Conservation (phyloP, 1,284 basidiomycete species). For the Apiotrichum gamsii region DNA sequence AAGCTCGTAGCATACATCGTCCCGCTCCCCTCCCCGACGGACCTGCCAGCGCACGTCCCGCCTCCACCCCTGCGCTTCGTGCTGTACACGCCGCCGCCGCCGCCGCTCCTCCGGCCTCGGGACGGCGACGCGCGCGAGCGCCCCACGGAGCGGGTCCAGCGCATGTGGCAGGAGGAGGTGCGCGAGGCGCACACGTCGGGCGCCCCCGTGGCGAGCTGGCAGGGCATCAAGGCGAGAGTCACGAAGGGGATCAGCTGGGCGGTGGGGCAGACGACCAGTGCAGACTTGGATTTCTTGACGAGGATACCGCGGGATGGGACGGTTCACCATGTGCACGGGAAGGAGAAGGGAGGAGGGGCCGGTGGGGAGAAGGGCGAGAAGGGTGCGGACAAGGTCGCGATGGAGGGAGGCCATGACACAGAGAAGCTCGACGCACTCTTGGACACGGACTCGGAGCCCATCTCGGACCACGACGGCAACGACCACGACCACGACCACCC, state of each 20-base stretch:
- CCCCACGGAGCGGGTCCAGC: conserved; percentile 10
- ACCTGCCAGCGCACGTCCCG: neutral
- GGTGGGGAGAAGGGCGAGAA: neutral
- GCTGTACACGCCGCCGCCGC: conserved; percentile 19
- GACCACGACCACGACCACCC: neutral
- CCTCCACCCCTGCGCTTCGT: conserved; percentile 19
- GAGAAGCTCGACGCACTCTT: neutral
- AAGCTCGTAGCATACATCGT: conserved; percentile 18
- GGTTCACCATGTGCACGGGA: neutral
- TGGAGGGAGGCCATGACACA: neutral
- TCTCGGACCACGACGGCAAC: neutral
- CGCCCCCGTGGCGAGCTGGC: conserved; percentile 9
- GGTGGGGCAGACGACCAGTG: conserved; percentile 12
- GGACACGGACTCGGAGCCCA: no score
- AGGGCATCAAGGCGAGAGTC: conserved; percentile 6
- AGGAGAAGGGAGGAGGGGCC: neutral
- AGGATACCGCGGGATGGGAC: conserved; percentile 14
- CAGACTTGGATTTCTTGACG: conserved; percentile 19
- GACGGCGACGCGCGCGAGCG: conserved; percentile 6
- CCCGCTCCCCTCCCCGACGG: conserved; percentile 15
- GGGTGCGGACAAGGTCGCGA: neutral
- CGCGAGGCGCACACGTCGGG: conserved; percentile 12
- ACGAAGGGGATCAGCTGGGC: conserved; percentile 18
- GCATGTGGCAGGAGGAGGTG: conserved; percentile 19
- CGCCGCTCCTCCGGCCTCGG: conserved; percentile 10